phyloP scores from a whole-genome alignment of 2,329 filamentous ascomycete genomes.

The Scytalidium lignicola region DNA sequence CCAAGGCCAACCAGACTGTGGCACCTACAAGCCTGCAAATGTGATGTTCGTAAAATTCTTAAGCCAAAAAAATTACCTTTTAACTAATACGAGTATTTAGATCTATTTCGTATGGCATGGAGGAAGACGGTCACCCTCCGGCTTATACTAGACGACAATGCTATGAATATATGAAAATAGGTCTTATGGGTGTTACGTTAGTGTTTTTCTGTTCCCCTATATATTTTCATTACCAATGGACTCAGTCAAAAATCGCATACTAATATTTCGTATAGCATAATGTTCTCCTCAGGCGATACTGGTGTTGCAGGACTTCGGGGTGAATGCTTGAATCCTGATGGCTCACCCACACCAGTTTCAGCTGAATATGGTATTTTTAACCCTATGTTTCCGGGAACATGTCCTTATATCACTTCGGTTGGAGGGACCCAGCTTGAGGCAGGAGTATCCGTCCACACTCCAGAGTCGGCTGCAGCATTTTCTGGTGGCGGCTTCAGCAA shows the following conservation, averaged over 20 bases:
- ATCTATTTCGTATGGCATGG: conserved; percentile 47
- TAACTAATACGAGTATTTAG: background rate
- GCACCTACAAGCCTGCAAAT: conserved; percentile 39
- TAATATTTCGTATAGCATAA: conserved; percentile 22
- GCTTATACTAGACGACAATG: conserved; percentile 48
- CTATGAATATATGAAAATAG: conserved; percentile 52
- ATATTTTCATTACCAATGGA: conserved; percentile 7
- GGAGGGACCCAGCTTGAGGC: conserved; percentile 44
- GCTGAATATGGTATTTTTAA: conserved; percentile 35
- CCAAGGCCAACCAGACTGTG: conserved; percentile 39
- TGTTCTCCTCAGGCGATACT: conserved; percentile 46
- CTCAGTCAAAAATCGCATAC: too few species aligned
- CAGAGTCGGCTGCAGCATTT: conserved; percentile 50
- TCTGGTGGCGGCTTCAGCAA: conserved; percentile 66
- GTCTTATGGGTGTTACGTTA: conserved; percentile 42
- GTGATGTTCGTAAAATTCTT: conserved; percentile 33
- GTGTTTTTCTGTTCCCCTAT: conserved; percentile 16
- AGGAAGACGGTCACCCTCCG: conserved; percentile 44
- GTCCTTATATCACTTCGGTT: conserved; percentile 46
- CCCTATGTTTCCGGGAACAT: conserved; percentile 40
- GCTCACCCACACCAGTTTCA: conserved; percentile 9
- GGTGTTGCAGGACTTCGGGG: conserved; percentile 38
- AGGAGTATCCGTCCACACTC: conserved; percentile 24
- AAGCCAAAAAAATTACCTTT: background rate
- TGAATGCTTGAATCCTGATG: conserved; percentile 32